Evolutionary conservation across 768 basidiomycete species (phyloP).

Genomic region (Amanita inopinata): DNA sequence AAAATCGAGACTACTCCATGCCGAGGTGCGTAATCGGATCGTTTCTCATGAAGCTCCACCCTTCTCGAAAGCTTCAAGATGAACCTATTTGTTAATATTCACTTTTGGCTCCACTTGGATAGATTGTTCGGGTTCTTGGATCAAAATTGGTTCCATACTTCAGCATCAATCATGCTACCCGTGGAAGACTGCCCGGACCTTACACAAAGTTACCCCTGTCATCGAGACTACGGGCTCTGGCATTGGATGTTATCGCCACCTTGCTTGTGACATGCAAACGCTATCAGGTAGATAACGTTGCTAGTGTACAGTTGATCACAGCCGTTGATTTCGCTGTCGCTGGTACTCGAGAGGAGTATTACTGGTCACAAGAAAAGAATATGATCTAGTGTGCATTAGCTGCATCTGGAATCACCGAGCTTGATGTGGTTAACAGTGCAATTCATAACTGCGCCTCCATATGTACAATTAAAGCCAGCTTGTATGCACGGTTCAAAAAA

Average conservation of each 20-base stretch:
- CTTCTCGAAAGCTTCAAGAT: neutral
- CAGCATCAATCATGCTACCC: constrained; percentile 60
- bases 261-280: constrained; percentile 15
- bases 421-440: no score
- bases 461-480: constrained; percentile 2
- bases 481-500: constrained; percentile 1
- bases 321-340: constrained; percentile 29
- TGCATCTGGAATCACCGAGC: no score
- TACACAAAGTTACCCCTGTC: constrained; percentile 53
- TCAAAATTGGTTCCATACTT: constrained; percentile 75
- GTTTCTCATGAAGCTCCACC: neutral
- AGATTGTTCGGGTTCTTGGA: constrained; percentile 42
- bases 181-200: constrained; percentile 69
- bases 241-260: constrained; percentile 49
- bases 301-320: constrained; percentile 13
- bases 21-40: constrained; percentile 29
- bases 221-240: constrained; percentile 40
- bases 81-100: neutral
- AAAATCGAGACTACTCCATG: constrained; percentile 31
- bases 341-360: constrained; percentile 26
- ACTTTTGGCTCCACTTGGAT: neutral
- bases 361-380: constrained; percentile 27
- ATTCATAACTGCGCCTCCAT: constrained; percentile 1
- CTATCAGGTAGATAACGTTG: neutral
- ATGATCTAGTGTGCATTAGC: neutral